A percentile compares a stretch with the other conserved stretches of the same genome.
These are phyloP conservation scores for Xanthoceras sorbifolium DNA, from an alignment of 345 rosid species.

Conservation along the genomic window DNA sequence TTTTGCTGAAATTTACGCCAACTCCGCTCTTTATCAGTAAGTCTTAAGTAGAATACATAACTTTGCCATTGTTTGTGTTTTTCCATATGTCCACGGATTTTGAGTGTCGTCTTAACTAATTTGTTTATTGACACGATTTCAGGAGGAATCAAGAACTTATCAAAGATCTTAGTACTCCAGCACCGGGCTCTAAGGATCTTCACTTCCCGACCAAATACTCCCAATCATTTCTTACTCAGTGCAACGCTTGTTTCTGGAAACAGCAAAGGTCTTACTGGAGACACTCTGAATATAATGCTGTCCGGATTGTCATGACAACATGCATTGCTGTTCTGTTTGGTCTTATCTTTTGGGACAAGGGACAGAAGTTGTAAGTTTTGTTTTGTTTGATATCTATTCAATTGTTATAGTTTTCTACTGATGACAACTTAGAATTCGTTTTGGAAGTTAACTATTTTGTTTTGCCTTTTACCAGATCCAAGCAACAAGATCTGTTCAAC, in stretches of 20 bases:
- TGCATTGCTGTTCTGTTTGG: constrained; percentile 61
- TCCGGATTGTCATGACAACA: constrained; percentile 63
- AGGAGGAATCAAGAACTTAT: constrained; percentile 75
- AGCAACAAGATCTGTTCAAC: constrained; percentile 61
- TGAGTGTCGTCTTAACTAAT: background rate
- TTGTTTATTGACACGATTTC: constrained; percentile 8
- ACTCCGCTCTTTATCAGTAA: constrained; percentile 67
- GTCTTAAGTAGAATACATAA: constrained; percentile 13
- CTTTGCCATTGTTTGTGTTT: background rate
- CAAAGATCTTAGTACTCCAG: constrained; percentile 59
- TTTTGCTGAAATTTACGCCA: constrained; percentile 65
- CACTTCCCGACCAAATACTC: constrained; percentile 66
- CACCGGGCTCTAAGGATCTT: constrained; percentile 61
- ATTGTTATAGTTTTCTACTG: background rate
- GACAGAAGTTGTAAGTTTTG: constrained; percentile 48
- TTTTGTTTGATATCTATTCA: background rate
- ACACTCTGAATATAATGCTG: constrained; percentile 70
- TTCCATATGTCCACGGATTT: background rate
- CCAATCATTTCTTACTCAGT: constrained; percentile 59
- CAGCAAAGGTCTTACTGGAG: constrained; percentile 81
- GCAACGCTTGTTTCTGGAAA: constrained; percentile 81
- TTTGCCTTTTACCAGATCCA: constrained; percentile 35
- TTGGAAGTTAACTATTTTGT: background rate
- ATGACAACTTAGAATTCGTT: background rate
- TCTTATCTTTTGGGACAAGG: constrained; percentile 74